These are phyloP conservation scores for Cyamopsis tetragonoloba DNA, from an alignment of 306 rosid genomes.

Conservation along the genomic window DNA sequence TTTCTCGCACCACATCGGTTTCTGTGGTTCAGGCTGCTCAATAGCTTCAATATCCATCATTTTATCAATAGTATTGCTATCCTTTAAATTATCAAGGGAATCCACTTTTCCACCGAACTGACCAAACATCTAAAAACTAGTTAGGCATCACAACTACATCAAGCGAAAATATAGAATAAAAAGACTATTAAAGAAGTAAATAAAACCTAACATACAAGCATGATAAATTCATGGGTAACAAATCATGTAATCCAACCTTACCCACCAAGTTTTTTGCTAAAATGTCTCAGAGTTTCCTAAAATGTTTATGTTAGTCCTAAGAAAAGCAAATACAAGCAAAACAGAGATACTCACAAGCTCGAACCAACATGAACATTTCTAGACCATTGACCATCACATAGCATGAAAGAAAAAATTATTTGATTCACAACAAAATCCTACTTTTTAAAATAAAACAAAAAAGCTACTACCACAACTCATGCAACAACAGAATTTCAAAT, in stretches of 20 bases:
- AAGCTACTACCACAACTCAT: not conserved
- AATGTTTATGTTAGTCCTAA: too few relatives aligned
- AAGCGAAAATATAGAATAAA: not conserved
- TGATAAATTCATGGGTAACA: not conserved
- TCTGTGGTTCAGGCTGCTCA: slow-evolving; percentile 35
- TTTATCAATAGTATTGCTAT: slow-evolving; percentile 27
- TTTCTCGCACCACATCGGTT: slow-evolving; percentile 43
- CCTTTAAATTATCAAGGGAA: slow-evolving; percentile 19
- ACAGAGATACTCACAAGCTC: not conserved
- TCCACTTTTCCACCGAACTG: slow-evolving; percentile 18
- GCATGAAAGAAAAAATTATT: not conserved
- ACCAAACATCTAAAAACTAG: slow-evolving; percentile 11
- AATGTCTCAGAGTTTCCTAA: not conserved
- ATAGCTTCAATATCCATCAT: slow-evolving; percentile 40
- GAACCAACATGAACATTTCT: not conserved
- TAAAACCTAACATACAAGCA: not conserved
- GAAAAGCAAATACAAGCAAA: slow-evolving; percentile 4
- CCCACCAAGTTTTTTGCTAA: not conserved
- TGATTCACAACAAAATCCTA: not conserved
- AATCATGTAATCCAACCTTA: not conserved
- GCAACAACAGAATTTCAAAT: not conserved
- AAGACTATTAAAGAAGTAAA: not conserved
- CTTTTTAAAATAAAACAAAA: not conserved
- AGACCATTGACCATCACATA: not conserved
- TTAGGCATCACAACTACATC: not conserved